Evolutionary conservation across 306 rosid genomes (phyloP).

Genomic region (Hippophae gyantsensis): DNA sequence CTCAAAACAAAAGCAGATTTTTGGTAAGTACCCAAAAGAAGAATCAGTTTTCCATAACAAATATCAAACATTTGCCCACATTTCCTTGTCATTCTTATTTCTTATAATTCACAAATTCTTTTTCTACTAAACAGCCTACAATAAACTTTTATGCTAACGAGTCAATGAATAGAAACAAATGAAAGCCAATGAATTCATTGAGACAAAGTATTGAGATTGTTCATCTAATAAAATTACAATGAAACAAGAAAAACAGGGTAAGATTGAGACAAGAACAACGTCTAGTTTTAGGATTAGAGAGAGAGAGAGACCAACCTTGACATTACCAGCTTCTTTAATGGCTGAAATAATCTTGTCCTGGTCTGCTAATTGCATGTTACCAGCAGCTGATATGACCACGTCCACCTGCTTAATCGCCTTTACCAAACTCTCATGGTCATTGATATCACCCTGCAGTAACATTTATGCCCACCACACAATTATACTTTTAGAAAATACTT

Average conservation of each 20-base stretch:
- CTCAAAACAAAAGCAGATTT: too few relatives aligned
- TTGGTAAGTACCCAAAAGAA: too few relatives aligned
- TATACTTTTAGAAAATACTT: neutral
- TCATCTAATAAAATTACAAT: too few relatives aligned
- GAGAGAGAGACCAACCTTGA: constrained; percentile 41
- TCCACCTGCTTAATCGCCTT: constrained; percentile 71
- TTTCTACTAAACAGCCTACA: too few relatives aligned
- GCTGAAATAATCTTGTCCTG: constrained; percentile 82
- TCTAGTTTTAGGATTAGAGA: neutral
- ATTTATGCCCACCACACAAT: neutral
- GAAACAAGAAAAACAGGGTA: neutral
- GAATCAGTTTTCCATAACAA: too few relatives aligned
- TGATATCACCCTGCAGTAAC: constrained; percentile 54
- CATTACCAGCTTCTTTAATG: constrained; percentile 72
- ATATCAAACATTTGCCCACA: neutral
- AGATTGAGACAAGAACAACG: too few relatives aligned
- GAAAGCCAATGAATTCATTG: too few relatives aligned
- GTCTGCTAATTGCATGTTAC: constrained; percentile 45
- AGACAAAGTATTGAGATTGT: too few relatives aligned
- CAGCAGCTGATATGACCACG: constrained; percentile 77
- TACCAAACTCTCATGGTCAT: constrained; percentile 63
- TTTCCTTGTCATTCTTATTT: too few relatives aligned
- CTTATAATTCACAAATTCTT: neutral
- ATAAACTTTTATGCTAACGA: too few relatives aligned
- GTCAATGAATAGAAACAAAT: too few relatives aligned